These are phyloP conservation scores for Scedosporium aurantiacum DNA, from an alignment of 2,329 filamentous ascomycete genomes.

Conservation along the genomic window DNA sequence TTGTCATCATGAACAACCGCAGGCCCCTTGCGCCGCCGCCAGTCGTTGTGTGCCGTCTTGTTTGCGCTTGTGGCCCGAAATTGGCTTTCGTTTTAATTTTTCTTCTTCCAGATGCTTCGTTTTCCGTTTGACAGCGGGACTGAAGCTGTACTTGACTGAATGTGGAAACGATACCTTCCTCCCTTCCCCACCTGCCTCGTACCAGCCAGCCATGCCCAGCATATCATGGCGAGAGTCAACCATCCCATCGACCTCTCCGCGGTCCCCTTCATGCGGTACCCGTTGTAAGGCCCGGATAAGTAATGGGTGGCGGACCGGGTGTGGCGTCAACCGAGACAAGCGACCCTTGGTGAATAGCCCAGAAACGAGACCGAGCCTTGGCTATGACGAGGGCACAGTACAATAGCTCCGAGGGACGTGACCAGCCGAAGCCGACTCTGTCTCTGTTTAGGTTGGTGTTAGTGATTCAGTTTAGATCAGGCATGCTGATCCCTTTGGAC, in stretches of 20 bases:
- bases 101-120: background rate
- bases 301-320: background rate
- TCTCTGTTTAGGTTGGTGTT: too few species aligned
- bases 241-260: background rate
- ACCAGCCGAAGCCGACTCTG: too few species aligned
- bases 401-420: background rate
- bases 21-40: too few species aligned
- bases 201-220: background rate
- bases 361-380: background rate
- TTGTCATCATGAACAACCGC: too few species aligned
- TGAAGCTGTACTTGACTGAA: constrained; percentile 2
- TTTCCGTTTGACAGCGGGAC: constrained; percentile 5
- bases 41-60: too few species aligned
- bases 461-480: too few species aligned
- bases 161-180: background rate
- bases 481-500: too few species aligned
- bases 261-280: background rate
- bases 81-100: too few species aligned
- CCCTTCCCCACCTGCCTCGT: background rate
- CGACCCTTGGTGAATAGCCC: background rate
- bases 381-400: background rate
- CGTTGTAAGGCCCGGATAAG: background rate
- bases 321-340: background rate
- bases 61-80: too few species aligned
- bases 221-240: background rate